Base-by-base conservation (phyloP, 345 rosid species). In the Eucalyptus viminalis region DNA sequence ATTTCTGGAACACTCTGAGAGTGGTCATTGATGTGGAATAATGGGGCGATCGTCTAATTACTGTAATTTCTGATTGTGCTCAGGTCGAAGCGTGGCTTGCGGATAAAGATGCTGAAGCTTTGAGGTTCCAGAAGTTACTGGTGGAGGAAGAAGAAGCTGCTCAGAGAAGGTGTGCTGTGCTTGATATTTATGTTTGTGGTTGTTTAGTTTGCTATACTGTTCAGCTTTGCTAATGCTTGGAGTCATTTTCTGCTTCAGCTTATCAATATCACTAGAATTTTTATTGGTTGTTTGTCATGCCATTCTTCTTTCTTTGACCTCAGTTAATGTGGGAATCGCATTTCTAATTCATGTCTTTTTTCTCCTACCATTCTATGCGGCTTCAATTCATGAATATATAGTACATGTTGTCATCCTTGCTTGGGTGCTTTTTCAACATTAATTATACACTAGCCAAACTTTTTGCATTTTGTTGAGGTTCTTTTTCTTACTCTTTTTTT, bases 91-190 rank as follows among this genome's bases (percentile, higher is more conserved):
- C 95, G 49, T 98, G 99, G 99, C 95, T 96, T 69, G 97, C 97
- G 86, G 97, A 97, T 92, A 95, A 96, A 94, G 99, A 97, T 90
- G 99, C 97, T 43, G 99, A 97, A 93, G 99, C 99, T 89, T 90
- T 97, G 92, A 94, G 98, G 92, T 96, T 97, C 93, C 98, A 98
- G 94, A 95, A 96, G 90, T 91, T 96, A 92, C 94, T 97, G 45
- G 94, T 98, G 91, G 99, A 97, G 93, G 99, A 98, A 92, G 99
- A 98, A 93, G 99, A 97, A 94, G 98, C 98, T 90, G 97, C 97
- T 67, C 97, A 90, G 90, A 95, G 94, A 93, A 98, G 98, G 99
- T 97, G 90, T 53, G 56, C 89, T 88, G 56, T 89, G 47, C 65
- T 43, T 88, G 44, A 47, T 31, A 53, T 29, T 67, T 80, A 47